Base-by-base conservation (phyloP, 2,329 filamentous ascomycete genomes). In the Trichoderma gracile region DNA sequence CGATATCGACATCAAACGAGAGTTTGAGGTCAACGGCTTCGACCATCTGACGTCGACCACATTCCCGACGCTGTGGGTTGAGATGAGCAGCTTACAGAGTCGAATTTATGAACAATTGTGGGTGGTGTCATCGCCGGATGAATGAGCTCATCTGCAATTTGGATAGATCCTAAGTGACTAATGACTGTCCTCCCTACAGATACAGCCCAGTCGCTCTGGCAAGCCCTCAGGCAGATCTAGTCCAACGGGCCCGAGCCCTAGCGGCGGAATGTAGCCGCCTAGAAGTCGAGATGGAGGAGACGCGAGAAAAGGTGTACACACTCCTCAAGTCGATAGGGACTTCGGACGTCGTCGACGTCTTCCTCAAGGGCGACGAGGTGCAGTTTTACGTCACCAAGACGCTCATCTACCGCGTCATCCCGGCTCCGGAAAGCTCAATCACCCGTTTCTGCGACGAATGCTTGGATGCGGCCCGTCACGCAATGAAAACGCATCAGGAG, bases 21-120 rank as follows among this genome's bases (percentile, higher is more conserved):
- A 71, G 17, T 76, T 77, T 33, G 72, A 79, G 57, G 78, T 79
- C 38, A 84, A 82, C 74, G 79, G 78, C 5, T 68, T 75, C 15
- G 69, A 72, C 30, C 68, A 71, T 15, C 65, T 72, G 1, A 73
- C 73, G 42, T 72, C 71, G 1, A 71, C 70, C 7, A 71, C 74
- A 8, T 74, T 86, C 25, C 81, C 84, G 27, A 73, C 77, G 12
- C 73, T 82, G 42, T 89, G 86, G 85, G 80, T 87, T 46, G 77
- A 78, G 27, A 78, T 85, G 7, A 81, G 84, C 9, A 80, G 80
- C 25, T 78, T 89, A 10, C 83, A 88, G 67, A 84, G 85, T 15
- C 78, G 82, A 15, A 81, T 86, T 5, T 89, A 89, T 68, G 81
- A 86, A 68, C 76, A 82, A 55, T 54, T 80, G 73, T 78, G 55